Conservation (phyloP, 164 flowering plant species). For the Umbilicus rupestris region DNA sequence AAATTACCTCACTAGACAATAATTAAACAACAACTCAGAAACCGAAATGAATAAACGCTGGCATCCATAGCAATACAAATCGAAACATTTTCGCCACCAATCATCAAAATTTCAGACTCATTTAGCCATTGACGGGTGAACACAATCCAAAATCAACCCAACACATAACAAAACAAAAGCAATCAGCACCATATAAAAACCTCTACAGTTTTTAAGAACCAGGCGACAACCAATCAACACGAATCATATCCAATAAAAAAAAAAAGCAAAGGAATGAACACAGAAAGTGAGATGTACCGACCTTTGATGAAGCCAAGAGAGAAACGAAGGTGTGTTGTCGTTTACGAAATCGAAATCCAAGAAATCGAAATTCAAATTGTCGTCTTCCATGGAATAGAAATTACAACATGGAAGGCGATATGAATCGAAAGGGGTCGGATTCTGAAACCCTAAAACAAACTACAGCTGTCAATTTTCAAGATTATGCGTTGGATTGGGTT, state of each 20-base stretch:
- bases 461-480: too few species aligned
- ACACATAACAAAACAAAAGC: neutral
- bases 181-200: neutral
- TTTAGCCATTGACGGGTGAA: too few species aligned
- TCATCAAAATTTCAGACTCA: neutral
- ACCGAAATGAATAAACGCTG: neutral
- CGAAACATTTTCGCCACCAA: neutral
- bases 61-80: neutral
- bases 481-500: too few species aligned
- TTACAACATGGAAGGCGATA: neutral
- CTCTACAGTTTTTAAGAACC: too few species aligned
- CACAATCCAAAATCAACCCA: neutral
- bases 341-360: neutral
- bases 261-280: neutral
- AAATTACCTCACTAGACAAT: too few species aligned
- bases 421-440: neutral
- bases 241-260: neutral
- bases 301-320: slow-evolving; percentile 3
- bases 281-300: neutral
- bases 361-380: neutral
- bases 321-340: neutral
- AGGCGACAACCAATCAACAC: too few species aligned
- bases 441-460: too few species aligned
- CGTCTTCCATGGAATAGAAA: neutral
- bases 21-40: neutral